phyloP scores from a whole-genome alignment of 352 stramenopile species.

The Thalassiosira mediterranea region DNA sequence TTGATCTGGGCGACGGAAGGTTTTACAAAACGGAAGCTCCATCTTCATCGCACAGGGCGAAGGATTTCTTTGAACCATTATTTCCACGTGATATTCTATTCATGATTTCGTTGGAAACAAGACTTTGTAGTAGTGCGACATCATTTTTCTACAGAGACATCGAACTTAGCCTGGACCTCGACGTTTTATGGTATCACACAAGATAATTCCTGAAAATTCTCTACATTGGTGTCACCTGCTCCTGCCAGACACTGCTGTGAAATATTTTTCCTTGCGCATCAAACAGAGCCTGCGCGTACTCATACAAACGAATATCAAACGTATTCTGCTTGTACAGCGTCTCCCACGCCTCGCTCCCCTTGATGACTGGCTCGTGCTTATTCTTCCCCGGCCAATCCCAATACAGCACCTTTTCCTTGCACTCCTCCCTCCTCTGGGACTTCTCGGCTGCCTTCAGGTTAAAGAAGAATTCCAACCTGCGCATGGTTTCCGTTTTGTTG shows the following conservation, averaged over 20 bases:
- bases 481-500: conserved; percentile 44
- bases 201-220: no score
- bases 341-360: conserved; percentile 43
- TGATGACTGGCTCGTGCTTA: conserved; percentile 32
- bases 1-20: no score
- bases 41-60: no score
- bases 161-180: no score
- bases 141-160: no score
- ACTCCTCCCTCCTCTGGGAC: conserved; percentile 42
- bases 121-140: no score
- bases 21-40: no score
- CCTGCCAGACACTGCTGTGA: conserved; percentile 4
- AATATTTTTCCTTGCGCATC: conserved; percentile 40
- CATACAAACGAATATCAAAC: conserved; percentile 58
- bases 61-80: no score
- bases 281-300: conserved; percentile 56
- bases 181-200: no score
- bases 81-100: no score
- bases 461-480: conserved; percentile 49
- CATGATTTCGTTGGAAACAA: no score
- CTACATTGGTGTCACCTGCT: background rate
- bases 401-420: conserved; percentile 51
- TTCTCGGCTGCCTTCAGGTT: conserved; percentile 28
- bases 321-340: conserved; percentile 46
- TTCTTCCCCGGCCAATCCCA: conserved; percentile 61